A percentile compares a stretch with the other conserved stretches of the same genome.
Evolutionary conservation across 495 filamentous ascomycete species (phyloP).

Genomic region (Hapsidospora chrysogenum): DNA sequence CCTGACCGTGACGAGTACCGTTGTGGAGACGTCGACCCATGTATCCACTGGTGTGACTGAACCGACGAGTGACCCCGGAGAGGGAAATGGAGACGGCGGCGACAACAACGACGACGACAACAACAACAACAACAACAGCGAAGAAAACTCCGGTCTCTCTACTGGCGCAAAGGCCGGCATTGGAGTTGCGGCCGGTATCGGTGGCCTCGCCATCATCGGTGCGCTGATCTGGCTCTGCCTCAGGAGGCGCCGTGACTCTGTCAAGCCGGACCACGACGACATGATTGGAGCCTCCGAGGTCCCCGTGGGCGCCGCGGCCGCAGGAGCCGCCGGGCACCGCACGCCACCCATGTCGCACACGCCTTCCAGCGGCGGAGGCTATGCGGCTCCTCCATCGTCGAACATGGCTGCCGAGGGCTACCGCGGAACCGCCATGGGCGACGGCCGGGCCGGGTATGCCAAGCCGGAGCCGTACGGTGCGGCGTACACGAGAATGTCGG

Average conservation of each 20-base stretch:
- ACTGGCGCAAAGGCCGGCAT: constrained; percentile 8
- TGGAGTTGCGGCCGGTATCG: constrained; percentile 5
- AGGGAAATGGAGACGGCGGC: too few relatives aligned
- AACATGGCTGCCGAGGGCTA: background rate
- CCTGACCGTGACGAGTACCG: constrained; percentile 11
- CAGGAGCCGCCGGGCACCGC: background rate
- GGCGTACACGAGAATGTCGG: background rate
- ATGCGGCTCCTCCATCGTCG: background rate
- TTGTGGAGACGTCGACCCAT: constrained; percentile 8
- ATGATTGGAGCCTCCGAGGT: constrained; percentile 2
- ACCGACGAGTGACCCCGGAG: too few relatives aligned
- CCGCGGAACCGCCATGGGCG: constrained; percentile 1
- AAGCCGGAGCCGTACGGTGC: constrained; percentile 3
- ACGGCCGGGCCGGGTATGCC: constrained; percentile 2
- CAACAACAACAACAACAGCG: background rate
- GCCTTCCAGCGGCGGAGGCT: background rate
- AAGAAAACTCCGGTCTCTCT: constrained; percentile 1
- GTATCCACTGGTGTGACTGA: constrained; percentile 1
- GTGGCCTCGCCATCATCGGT: constrained; percentile 1
- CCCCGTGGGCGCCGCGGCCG: constrained; percentile 1
- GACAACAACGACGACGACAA: background rate
- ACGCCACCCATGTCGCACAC: constrained; percentile 1
- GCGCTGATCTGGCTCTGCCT: background rate
- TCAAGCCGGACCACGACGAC: background rate
- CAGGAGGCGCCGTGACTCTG: background rate